Conservation (phyloP, 192 early-diverging fungal species). For the Linnemannia exigua region DNA sequence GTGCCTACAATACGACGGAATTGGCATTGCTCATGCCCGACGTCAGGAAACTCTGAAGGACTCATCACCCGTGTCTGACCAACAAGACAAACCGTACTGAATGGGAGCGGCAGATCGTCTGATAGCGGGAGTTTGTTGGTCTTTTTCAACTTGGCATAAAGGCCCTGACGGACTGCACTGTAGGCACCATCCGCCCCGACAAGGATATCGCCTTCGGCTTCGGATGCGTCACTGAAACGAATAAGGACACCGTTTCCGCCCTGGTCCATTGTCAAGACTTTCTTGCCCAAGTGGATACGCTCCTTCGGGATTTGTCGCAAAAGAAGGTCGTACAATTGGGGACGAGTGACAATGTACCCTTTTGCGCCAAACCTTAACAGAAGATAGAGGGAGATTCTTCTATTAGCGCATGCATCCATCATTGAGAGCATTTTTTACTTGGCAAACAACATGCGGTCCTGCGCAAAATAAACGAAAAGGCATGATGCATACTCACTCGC, state of each 20-base stretch:
- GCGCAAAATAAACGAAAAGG: no score
- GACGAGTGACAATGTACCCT: neutral
- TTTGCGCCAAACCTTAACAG: neutral
- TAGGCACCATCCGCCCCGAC: conserved; percentile 33
- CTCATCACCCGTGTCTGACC: conserved; percentile 15
- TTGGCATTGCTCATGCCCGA: neutral
- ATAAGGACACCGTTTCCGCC: conserved; percentile 17
- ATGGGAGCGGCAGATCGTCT: conserved; percentile 5
- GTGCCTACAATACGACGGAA: neutral
- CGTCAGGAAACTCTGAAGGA: neutral
- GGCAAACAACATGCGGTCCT: no score
- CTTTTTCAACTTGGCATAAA: conserved; percentile 1
- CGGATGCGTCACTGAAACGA: conserved; percentile 1
- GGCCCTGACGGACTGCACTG: conserved; percentile 12
- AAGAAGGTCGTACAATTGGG: conserved; percentile 8
- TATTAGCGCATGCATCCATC: neutral
- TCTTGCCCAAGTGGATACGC: conserved; percentile 25
- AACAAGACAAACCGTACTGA: conserved; percentile 9
- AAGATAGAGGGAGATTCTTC: neutral
- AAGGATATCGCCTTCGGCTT: conserved; percentile 16
- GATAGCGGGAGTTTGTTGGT: neutral
- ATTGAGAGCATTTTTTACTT: neutral
- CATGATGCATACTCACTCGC: neutral
- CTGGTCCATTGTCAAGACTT: conserved; percentile 4
- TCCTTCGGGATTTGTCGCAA: conserved; percentile 16